Conservation (phyloP, 2,329 filamentous ascomycete species). For the Sordariomycetes sp. region DNA sequence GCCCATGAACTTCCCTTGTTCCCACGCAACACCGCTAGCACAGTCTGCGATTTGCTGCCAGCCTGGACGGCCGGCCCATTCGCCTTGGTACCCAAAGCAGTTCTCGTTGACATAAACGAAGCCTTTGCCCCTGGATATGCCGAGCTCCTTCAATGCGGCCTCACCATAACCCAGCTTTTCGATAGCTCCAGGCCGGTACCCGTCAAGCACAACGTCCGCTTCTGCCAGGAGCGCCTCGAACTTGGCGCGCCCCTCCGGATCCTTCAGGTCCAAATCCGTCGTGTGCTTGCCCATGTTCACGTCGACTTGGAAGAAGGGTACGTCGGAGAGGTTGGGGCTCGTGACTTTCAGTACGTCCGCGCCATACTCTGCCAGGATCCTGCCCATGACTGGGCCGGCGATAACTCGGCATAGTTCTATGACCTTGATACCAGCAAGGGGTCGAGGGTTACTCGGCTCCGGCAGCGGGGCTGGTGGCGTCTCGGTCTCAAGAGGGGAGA, state of each 20-base stretch:
- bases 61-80: slow-evolving; percentile 54
- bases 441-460: background rate
- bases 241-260: slow-evolving; percentile 33
- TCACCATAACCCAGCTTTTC: slow-evolving; percentile 12
- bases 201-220: slow-evolving; percentile 56
- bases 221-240: slow-evolving; percentile 51
- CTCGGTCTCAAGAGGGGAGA: background rate
- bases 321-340: slow-evolving; percentile 54
- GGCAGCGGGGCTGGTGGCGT: background rate
- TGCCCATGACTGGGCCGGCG: slow-evolving; percentile 61
- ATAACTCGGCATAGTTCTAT: slow-evolving; percentile 68
- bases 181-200: slow-evolving; percentile 59
- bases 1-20: slow-evolving; percentile 52
- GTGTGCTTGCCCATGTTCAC: slow-evolving; percentile 63
- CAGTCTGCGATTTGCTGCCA: slow-evolving; percentile 65
- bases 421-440: slow-evolving; percentile 54
- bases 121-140: slow-evolving; percentile 46
- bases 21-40: slow-evolving; percentile 46
- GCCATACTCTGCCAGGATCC: slow-evolving; percentile 62
- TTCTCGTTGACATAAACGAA: slow-evolving; percentile 61
- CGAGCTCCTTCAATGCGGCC: slow-evolving; percentile 26
- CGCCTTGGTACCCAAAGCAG: slow-evolving; percentile 46
- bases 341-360: slow-evolving; percentile 66
- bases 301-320: slow-evolving; percentile 63
- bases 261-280: slow-evolving; percentile 52